Evolutionary conservation across 148 eudicot genomes (phyloP).

Genomic region (Vaccinium macrocarpon): DNA sequence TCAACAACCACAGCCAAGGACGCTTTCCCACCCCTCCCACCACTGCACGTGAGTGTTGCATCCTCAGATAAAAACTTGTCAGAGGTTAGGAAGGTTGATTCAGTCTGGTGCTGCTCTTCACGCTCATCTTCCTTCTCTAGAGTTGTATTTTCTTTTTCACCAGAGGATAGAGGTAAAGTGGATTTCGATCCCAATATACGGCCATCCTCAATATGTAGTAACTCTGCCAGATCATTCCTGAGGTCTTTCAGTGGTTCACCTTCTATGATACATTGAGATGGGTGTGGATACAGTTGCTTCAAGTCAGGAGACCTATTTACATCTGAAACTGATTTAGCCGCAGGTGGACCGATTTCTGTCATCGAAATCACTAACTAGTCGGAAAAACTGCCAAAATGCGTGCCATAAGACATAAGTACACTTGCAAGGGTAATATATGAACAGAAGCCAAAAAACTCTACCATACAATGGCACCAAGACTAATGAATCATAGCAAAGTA

Average conservation of each 20-base stretch:
- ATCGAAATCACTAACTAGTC: slow-evolving; percentile 20
- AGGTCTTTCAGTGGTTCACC: slow-evolving; percentile 38
- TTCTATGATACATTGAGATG: slow-evolving; percentile 18
- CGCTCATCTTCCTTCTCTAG: slow-evolving; percentile 26
- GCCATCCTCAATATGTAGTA: slow-evolving; percentile 37
- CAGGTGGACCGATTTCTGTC: slow-evolving; percentile 44
- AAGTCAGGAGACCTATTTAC: slow-evolving; percentile 20
- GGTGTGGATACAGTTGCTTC: slow-evolving; percentile 23
- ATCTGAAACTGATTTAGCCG: slow-evolving; percentile 23
- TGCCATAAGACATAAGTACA: not conserved
- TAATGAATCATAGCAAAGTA: not conserved
- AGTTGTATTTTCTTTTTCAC: slow-evolving; percentile 24
- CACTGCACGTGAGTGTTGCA: slow-evolving; percentile 38
- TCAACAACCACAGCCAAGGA: slow-evolving; percentile 14
- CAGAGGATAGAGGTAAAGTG: slow-evolving; percentile 16
- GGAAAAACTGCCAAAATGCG: slow-evolving; percentile 8
- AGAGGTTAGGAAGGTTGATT: slow-evolving; percentile 24
- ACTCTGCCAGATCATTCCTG: slow-evolving; percentile 29
- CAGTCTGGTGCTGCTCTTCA: slow-evolving; percentile 19
- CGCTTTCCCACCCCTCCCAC: not conserved
- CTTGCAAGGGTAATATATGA: not conserved
- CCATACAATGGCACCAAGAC: not conserved
- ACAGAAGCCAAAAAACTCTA: not conserved
- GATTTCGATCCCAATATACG: slow-evolving; percentile 15
- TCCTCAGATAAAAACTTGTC: slow-evolving; percentile 39